Evolutionary conservation across 2,329 filamentous ascomycete species (phyloP), one percentile per base, ranked within the genome.

Genomic region (Coniochaeta prunicola): DNA sequence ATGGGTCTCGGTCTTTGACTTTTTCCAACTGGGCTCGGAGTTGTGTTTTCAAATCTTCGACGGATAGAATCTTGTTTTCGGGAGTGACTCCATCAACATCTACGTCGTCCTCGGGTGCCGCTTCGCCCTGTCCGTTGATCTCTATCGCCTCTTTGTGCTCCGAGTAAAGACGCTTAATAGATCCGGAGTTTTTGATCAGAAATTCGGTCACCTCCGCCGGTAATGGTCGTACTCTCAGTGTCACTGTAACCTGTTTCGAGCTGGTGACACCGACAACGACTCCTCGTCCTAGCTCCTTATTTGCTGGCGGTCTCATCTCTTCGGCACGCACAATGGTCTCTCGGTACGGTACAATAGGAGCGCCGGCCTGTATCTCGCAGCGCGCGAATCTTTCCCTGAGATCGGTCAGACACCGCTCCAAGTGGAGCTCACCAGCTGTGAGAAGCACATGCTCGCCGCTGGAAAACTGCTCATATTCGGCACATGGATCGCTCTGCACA

Each of bases 381-480:
- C 86, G 88, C 6, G 94, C 93, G 69, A 96, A 99, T 5, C 94
- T 82, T 70, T 99, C 94, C 62, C 91, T 84, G 28, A 99, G 79
- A 76, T 99, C 94, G 57, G 94, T 96, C 60, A 99, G 73, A 70
- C 94, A 99, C 59, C 94, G 82, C 73, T 99, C 94, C 3, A 99
- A 80, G 75, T 99, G 94, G 64, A 99, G 71, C 73, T 99, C 94
- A 58, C 94, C 94, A 6, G 94, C 94, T 0, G 94, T 97, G 38
- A 96, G 74, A 24, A 99, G 85, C 45, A 99, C 94, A 72, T 99
- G 94, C 74, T 99, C 94, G 59, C 94, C 94, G 65, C 88, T 97
- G 59, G 88, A 83, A 57, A 97, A 88, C 56, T 96, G 91, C 70
- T 97, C 92, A 66, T 99, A 99, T 70, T 96, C 88, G 15, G 93